These are phyloP conservation scores for Panaeolus papilionaceus DNA, from an alignment of 768 basidiomycete species.

Conservation along the genomic window DNA sequence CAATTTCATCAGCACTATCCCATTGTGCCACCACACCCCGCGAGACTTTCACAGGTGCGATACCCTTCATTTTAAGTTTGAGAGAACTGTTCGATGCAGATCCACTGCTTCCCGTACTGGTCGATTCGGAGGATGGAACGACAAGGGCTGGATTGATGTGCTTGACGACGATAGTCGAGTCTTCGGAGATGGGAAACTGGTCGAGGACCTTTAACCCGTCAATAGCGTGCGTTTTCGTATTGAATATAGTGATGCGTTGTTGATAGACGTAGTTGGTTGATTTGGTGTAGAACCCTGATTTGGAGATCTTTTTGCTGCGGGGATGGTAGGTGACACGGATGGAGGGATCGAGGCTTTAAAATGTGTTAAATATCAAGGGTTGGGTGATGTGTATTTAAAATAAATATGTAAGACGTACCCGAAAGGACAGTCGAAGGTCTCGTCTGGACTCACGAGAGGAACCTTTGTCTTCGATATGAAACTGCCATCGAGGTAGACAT, in stretches of 20 bases:
- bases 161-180: constrained; percentile 38
- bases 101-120: constrained; percentile 25
- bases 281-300: constrained; percentile 40
- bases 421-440: constrained; percentile 44
- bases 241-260: constrained; percentile 42
- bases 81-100: constrained; percentile 38
- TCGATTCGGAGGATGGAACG: constrained; percentile 4
- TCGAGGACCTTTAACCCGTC: constrained; percentile 38
- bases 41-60: constrained; percentile 25
- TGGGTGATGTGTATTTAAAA: background rate
- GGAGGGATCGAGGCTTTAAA: constrained; percentile 41
- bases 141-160: constrained; percentile 35
- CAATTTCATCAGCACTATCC: constrained; percentile 33
- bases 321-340: constrained; percentile 46
- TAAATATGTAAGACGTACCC: constrained; percentile 35
- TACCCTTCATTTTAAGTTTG: background rate
- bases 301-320: constrained; percentile 32
- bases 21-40: constrained; percentile 37
- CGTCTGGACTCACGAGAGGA: constrained; percentile 41
- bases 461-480: constrained; percentile 50
- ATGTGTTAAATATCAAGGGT: background rate
- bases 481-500: constrained; percentile 54
- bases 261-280: constrained; percentile 32
- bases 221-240: constrained; percentile 37
- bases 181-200: constrained; percentile 42